Evolutionary conservation across 2,329 filamentous ascomycete genomes (phyloP).

Genomic region (Penicillium vulpinum): DNA sequence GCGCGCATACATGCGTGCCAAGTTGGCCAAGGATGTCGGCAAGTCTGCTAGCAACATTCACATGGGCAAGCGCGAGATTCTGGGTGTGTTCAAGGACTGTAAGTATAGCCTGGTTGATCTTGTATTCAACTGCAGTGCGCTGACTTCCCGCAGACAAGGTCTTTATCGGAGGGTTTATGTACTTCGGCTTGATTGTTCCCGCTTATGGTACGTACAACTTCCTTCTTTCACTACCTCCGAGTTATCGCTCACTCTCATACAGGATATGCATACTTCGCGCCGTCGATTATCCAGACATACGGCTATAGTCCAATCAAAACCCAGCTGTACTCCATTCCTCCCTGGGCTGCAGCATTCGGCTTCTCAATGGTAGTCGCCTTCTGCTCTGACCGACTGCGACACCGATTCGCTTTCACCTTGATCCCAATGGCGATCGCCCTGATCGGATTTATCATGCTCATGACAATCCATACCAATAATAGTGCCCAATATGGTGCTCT

Average conservation of each 20-base stretch:
- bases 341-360: slow-evolving; percentile 72
- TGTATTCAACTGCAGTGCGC: background rate
- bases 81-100: slow-evolving; percentile 68
- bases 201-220: slow-evolving; percentile 57
- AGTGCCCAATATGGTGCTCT: slow-evolving; percentile 73
- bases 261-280: slow-evolving; percentile 73
- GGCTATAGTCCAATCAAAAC: slow-evolving; percentile 58
- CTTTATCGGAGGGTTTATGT: slow-evolving; percentile 75
- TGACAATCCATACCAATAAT: slow-evolving; percentile 64
- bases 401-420: slow-evolving; percentile 74
- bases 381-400: slow-evolving; percentile 68
- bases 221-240: background rate
- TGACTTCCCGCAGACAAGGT: slow-evolving; percentile 55
- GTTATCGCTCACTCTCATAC: slow-evolving; percentile 10
- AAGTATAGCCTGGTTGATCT: slow-evolving; percentile 14
- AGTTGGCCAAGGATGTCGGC: slow-evolving; percentile 69
- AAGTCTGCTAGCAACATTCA: slow-evolving; percentile 63
- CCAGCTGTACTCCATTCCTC: slow-evolving; percentile 54
- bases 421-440: slow-evolving; percentile 69
- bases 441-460: slow-evolving; percentile 71
- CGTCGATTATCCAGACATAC: slow-evolving; percentile 68
- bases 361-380: slow-evolving; percentile 75
- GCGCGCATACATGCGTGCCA: slow-evolving; percentile 63
- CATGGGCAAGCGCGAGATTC: slow-evolving; percentile 60
- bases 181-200: slow-evolving; percentile 75